Percentiles rank a stretch among this genome's conserved stretches.
Conservation (phyloP, 2,329 filamentous ascomycete species). For the Penicillium vulpinum region DNA sequence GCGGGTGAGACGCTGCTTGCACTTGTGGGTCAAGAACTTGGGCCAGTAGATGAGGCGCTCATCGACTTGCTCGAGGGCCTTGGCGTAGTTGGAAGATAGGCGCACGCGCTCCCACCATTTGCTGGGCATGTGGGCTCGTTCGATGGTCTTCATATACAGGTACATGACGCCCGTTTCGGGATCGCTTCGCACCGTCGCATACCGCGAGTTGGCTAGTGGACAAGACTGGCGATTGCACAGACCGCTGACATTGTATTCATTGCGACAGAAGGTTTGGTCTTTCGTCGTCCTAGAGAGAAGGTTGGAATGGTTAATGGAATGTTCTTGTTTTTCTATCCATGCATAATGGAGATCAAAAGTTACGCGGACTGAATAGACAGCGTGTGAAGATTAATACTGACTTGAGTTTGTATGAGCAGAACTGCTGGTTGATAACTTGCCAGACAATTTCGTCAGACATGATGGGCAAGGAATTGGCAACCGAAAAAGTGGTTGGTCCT, state of each 20-base stretch:
- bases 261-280: slow-evolving; percentile 89
- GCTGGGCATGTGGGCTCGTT: slow-evolving; percentile 81
- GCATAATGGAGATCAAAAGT: slow-evolving; percentile 8
- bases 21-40: slow-evolving; percentile 89
- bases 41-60: slow-evolving; percentile 88
- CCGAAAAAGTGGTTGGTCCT: slow-evolving; percentile 2
- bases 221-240: slow-evolving; percentile 86
- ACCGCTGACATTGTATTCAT: slow-evolving; percentile 84
- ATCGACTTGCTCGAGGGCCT: slow-evolving; percentile 85
- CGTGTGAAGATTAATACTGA: slow-evolving; percentile 43
- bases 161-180: slow-evolving; percentile 80
- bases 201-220: slow-evolving; percentile 85
- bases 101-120: slow-evolving; percentile 96
- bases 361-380: background rate
- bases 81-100: slow-evolving; percentile 84
- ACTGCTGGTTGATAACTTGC: slow-evolving; percentile 94
- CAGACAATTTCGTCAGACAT: slow-evolving; percentile 94
- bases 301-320: slow-evolving; percentile 7
- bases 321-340: slow-evolving; percentile 3
- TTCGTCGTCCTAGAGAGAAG: slow-evolving; percentile 66
- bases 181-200: slow-evolving; percentile 86
- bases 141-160: slow-evolving; percentile 94
- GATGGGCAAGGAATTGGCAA: slow-evolving; percentile 21
- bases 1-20: slow-evolving; percentile 91
- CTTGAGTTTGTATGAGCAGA: slow-evolving; percentile 94